Percentiles rank a stretch among this genome's conserved stretches.
Conservation (phyloP, 345 rosid species). For the Linum usitatissimum region DNA sequence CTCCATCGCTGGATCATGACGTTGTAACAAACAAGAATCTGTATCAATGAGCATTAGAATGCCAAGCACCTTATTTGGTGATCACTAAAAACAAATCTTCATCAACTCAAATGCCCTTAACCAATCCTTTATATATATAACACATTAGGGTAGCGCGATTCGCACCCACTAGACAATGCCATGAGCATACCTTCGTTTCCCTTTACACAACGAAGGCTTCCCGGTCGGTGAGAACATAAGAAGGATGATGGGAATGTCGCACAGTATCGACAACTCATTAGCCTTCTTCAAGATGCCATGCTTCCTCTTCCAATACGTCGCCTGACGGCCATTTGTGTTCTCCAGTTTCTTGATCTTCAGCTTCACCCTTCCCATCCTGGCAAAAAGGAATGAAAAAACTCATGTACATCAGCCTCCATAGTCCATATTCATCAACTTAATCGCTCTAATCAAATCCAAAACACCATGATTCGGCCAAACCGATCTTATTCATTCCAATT, state of each 20-base stretch:
- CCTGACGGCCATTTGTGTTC: slow-evolving; percentile 57
- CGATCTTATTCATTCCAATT: neutral
- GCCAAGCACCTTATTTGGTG: too few species aligned
- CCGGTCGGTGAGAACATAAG: slow-evolving; percentile 75
- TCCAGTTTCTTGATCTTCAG: slow-evolving; percentile 62
- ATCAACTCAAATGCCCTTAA: too few species aligned
- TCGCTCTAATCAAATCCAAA: too few species aligned
- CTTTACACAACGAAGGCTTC: slow-evolving; percentile 48
- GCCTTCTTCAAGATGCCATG: slow-evolving; percentile 75
- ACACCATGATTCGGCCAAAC: too few species aligned
- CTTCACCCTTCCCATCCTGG: slow-evolving; percentile 79
- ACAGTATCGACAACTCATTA: slow-evolving; percentile 55
- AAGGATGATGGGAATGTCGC: slow-evolving; percentile 58
- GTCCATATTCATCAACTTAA: neutral
- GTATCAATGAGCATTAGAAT: too few species aligned
- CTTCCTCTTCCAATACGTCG: slow-evolving; percentile 60
- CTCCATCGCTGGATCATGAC: too few species aligned
- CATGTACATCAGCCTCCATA: neutral
- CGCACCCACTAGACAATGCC: too few species aligned
- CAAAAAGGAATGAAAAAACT: neutral
- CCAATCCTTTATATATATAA: too few species aligned
- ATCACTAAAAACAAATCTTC: too few species aligned
- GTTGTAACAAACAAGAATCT: too few species aligned
- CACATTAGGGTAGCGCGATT: too few species aligned
- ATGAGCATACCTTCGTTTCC: slow-evolving; percentile 39